These are phyloP conservation scores for Cystofilobasidium ferigula DNA, from an alignment of 768 basidiomycete genomes.

Conservation along the genomic window DNA sequence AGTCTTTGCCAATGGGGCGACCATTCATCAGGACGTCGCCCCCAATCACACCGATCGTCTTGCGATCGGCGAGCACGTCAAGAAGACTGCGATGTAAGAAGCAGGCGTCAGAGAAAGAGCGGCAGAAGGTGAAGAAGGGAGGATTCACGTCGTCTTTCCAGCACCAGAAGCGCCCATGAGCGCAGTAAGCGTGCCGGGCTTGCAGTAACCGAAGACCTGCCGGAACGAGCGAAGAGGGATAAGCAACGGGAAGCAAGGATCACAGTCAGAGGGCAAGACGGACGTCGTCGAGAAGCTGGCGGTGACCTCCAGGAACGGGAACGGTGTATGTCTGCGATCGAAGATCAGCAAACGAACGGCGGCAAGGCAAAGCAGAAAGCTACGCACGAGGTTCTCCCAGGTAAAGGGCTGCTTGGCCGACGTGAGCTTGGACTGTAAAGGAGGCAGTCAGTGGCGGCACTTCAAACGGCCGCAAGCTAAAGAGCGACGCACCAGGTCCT, in stretches of 20 bases:
- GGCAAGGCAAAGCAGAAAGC: background rate
- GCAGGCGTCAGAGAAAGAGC: conserved; percentile 40
- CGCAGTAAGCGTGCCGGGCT: conserved; percentile 69
- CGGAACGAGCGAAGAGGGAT: too few relatives aligned
- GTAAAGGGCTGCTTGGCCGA: conserved; percentile 35
- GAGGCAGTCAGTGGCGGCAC: background rate
- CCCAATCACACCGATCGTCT: conserved; percentile 61
- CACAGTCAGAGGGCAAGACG: too few relatives aligned
- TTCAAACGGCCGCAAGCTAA: background rate
- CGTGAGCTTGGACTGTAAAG: conserved; percentile 24
- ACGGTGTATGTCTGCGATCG: background rate
- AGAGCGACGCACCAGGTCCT: conserved; percentile 28
- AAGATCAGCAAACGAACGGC: background rate
- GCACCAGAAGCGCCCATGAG: conserved; percentile 55
- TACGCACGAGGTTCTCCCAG: conserved; percentile 37
- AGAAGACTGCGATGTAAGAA: conserved; percentile 33
- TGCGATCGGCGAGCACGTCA: conserved; percentile 56
- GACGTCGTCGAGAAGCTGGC: conserved; percentile 50
- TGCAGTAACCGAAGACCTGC: conserved; percentile 62
- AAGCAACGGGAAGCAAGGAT: too few relatives aligned
- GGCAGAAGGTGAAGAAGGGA: conserved; percentile 30
- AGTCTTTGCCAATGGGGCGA: conserved; percentile 48
- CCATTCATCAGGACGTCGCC: conserved; percentile 57
- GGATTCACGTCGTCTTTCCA: conserved; percentile 39
- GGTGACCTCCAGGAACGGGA: conserved; percentile 31